Evolutionary conservation across 2,329 filamentous ascomycete genomes (phyloP).

Genomic region (Colletotrichum euphorbiae): DNA sequence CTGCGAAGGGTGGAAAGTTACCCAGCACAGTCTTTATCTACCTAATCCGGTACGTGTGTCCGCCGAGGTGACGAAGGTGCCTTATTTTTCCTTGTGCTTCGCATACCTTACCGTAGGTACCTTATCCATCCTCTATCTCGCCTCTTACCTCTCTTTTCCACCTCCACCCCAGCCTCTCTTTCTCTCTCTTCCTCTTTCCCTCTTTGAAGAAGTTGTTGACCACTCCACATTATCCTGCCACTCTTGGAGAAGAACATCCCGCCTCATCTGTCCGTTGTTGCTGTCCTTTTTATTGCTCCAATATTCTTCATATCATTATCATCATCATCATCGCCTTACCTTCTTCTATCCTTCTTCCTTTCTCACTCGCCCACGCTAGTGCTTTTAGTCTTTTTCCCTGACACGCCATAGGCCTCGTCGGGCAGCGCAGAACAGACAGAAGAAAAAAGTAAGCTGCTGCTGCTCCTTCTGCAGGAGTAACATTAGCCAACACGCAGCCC

Average conservation of each 20-base stretch:
- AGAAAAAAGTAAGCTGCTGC: conserved; percentile 11
- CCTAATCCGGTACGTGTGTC: background rate
- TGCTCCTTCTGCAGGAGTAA: conserved; percentile 20
- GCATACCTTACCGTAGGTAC: background rate
- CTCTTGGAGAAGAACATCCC: background rate
- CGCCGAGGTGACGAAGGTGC: background rate
- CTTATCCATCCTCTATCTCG: background rate
- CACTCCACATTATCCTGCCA: background rate
- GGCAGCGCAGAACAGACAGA: conserved; percentile 8
- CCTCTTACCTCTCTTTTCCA: background rate
- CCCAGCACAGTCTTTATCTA: too few relatives aligned
- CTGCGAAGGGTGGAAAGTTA: too few relatives aligned
- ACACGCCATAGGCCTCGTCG: conserved; percentile 34
- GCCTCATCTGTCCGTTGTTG: conserved; percentile 13
- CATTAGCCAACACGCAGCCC: conserved; percentile 34
- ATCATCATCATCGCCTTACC: too few relatives aligned
- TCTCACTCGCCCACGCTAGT: conserved; percentile 17
- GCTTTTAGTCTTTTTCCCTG: conserved; percentile 22
- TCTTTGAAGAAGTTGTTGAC: background rate
- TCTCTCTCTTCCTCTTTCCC: background rate
- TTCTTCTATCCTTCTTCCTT: conserved; percentile 2
- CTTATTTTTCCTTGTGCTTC: conserved; percentile 10
- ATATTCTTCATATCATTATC: conserved; percentile 4
- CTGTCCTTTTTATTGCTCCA: background rate
- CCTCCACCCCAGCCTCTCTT: background rate